These are phyloP conservation scores for Fomitopsis schrenkii DNA, from an alignment of 1,284 basidiomycete genomes.

Conservation along the genomic window DNA sequence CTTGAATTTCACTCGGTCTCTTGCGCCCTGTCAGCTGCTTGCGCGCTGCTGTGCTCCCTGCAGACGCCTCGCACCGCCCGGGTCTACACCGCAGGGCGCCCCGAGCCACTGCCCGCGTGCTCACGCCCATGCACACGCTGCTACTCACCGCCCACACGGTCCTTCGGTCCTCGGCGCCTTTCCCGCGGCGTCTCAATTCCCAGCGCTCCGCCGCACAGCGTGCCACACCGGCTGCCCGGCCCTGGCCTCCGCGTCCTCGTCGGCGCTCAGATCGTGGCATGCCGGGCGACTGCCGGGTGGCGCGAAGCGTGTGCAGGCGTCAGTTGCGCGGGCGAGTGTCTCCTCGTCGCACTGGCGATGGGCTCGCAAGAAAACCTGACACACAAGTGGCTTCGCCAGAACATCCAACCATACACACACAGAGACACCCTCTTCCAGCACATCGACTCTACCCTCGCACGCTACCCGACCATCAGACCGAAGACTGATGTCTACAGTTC, in stretches of 20 bases:
- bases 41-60: not conserved
- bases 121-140: not conserved
- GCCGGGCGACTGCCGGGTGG: not conserved
- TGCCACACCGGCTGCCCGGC: not conserved
- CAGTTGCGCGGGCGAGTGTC: not conserved
- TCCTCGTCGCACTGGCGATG: conserved; percentile 13
- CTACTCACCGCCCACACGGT: conserved; percentile 2
- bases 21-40: not conserved
- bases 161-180: conserved; percentile 2
- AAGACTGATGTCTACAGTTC: conserved; percentile 94
- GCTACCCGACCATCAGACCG: conserved; percentile 68
- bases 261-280: not conserved
- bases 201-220: conserved; percentile 1
- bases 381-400: conserved; percentile 72
- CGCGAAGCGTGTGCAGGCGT: not conserved
- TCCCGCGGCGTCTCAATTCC: not conserved
- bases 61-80: not conserved
- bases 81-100: not conserved
- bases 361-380: conserved; percentile 33
- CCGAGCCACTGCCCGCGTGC: not conserved
- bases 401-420: conserved; percentile 60
- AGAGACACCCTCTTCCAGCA: conserved; percentile 55
- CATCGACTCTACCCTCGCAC: conserved; percentile 59
- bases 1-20: not conserved
- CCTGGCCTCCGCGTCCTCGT: not conserved